phyloP scores from a whole-genome alignment of 257 asterid genomes.

The Solanum paucissectum region DNA sequence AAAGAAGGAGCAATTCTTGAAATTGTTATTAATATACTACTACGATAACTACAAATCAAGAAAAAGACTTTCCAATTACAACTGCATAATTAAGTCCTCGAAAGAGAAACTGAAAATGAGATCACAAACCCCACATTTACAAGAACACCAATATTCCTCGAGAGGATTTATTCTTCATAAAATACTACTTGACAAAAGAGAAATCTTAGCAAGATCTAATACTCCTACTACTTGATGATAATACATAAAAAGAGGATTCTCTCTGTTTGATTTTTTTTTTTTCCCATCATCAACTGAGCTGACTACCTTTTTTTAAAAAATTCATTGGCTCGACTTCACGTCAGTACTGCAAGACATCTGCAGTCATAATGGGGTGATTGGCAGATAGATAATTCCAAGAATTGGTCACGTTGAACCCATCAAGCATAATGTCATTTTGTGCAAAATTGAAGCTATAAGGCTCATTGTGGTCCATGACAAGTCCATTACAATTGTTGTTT shows the following conservation, averaged over 20 bases:
- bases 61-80: slow-evolving; percentile 8
- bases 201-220: background rate
- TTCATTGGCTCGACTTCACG: background rate
- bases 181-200: background rate
- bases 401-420: slow-evolving; percentile 23
- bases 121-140: slow-evolving; percentile 4
- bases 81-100: background rate
- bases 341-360: slow-evolving; percentile 37
- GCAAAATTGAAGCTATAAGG: background rate
- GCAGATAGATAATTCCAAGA: slow-evolving; percentile 35
- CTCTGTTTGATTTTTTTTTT: background rate
- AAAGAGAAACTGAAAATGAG: background rate
- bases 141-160: slow-evolving; percentile 5
- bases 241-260: background rate
- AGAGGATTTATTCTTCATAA: slow-evolving; percentile 6
- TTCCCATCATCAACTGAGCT: background rate
- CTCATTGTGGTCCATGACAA: background rate
- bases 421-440: slow-evolving; percentile 2
- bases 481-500: background rate
- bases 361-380: slow-evolving; percentile 47
- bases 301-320: background rate
- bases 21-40: background rate
- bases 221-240: background rate
- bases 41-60: background rate
- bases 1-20: background rate